Evolutionary conservation across 192 early-diverging fungal genomes (phyloP).

Genomic region (Coemansia sp.): DNA sequence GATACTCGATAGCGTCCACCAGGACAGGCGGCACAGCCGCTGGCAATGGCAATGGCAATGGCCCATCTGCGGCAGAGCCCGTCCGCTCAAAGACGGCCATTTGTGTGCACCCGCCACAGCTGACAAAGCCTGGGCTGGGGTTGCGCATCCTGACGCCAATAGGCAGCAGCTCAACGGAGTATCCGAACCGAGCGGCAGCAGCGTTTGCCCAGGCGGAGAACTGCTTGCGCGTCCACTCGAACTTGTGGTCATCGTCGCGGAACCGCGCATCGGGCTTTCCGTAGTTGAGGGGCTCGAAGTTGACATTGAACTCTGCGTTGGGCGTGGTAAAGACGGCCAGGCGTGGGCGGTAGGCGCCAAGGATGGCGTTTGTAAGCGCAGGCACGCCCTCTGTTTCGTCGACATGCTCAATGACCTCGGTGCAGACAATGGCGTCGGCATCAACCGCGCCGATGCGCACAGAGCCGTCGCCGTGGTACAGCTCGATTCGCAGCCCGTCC

Average conservation of each 20-base stretch:
- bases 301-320: constrained; percentile 90
- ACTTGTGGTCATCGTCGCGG: constrained; percentile 86
- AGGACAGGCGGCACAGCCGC: too few species aligned
- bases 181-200: constrained; percentile 63
- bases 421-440: constrained; percentile 71
- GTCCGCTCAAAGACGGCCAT: constrained; percentile 64
- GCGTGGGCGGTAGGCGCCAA: constrained; percentile 70
- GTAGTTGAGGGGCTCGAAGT: constrained; percentile 77
- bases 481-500: constrained; percentile 59
- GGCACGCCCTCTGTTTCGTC: constrained; percentile 54
- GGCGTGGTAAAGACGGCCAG: constrained; percentile 74
- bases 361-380: constrained; percentile 59
- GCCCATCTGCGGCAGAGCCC: neutral
- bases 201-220: constrained; percentile 73
- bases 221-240: constrained; percentile 92
- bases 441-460: constrained; percentile 7
- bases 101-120: constrained; percentile 70
- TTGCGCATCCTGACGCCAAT: constrained; percentile 45
- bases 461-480: constrained; percentile 63
- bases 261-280: constrained; percentile 63
- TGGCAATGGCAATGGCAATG: neutral
- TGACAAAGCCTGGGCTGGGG: constrained; percentile 22
- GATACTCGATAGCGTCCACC: constrained; percentile 56
- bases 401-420: constrained; percentile 89
- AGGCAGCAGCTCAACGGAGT: constrained; percentile 55